phyloP scores from a whole-genome alignment of 768 basidiomycete genomes.

The Termitomyces sp. region DNA sequence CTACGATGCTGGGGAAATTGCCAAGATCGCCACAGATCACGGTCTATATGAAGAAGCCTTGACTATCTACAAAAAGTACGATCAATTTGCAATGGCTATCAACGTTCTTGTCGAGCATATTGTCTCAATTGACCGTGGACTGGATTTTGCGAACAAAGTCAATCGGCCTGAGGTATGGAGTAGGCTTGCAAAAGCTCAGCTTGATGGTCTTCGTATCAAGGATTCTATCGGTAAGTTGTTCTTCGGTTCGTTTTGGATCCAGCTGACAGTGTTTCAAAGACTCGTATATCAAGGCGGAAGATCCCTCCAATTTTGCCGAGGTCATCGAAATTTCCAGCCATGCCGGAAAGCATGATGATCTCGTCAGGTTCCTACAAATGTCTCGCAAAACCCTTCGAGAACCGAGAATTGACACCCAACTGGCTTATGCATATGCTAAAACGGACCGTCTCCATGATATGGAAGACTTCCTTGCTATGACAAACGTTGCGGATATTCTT shows the following conservation, averaged over 20 bases:
- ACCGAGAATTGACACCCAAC: conserved; percentile 96
- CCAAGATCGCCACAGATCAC: conserved; percentile 94
- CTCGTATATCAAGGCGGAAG: conserved; percentile 97
- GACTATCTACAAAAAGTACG: conserved; percentile 96
- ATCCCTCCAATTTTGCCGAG: conserved; percentile 90
- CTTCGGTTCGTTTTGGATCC: neutral
- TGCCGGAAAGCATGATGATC: conserved; percentile 88
- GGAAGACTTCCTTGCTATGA: conserved; percentile 99
- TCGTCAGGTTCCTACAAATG: conserved; percentile 98
- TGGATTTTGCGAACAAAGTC: conserved; percentile 95
- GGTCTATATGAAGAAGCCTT: conserved; percentile 95
- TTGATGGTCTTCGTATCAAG: conserved; percentile 97
- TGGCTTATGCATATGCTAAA: conserved; percentile 98
- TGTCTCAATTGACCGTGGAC: conserved; percentile 93
- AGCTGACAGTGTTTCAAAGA: conserved; percentile 41
- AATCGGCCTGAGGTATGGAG: conserved; percentile 98
- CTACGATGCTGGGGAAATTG: conserved; percentile 93
- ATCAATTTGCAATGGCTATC: conserved; percentile 93
- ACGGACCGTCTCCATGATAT: conserved; percentile 97
- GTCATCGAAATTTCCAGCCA: conserved; percentile 95
- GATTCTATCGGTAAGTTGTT: conserved; percentile 81
- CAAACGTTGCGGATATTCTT: conserved; percentile 95
- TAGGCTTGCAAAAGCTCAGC: conserved; percentile 95
- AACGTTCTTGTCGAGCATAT: conserved; percentile 98
- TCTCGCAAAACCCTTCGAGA: conserved; percentile 95